Percentiles rank a stretch among this genome's conserved stretches.
Evolutionary conservation across 805 yeast genomes (phyloP).

Genomic region (Zygosaccharomyces rouxii): DNA sequence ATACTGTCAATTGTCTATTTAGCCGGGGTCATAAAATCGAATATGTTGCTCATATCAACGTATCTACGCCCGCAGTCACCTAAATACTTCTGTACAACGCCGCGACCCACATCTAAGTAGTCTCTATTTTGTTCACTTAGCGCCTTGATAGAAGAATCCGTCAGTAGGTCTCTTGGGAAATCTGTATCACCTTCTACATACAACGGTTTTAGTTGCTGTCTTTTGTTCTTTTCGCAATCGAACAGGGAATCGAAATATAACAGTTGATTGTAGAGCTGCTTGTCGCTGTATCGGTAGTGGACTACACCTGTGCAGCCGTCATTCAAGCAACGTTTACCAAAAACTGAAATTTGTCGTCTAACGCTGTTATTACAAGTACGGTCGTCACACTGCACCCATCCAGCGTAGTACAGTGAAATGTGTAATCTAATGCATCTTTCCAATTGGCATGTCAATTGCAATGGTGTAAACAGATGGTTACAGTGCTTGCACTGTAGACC

Average conservation of each 20-base stretch:
- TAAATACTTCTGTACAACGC: conserved; percentile 67
- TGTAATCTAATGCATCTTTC: conserved; percentile 67
- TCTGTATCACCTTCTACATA: conserved; percentile 36
- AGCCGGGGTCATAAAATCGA: conserved; percentile 47
- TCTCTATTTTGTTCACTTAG: conserved; percentile 75
- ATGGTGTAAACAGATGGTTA: conserved; percentile 43
- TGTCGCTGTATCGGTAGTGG: conserved; percentile 71
- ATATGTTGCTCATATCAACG: conserved; percentile 81
- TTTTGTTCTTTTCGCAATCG: conserved; percentile 74
- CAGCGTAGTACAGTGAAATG: conserved; percentile 76
- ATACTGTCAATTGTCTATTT: background rate
- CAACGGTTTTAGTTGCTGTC: conserved; percentile 50
- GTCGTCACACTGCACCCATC: conserved; percentile 83
- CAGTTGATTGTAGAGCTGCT: conserved; percentile 79
- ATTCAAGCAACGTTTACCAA: conserved; percentile 75
- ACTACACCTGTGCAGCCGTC: conserved; percentile 69
- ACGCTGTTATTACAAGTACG: conserved; percentile 62
- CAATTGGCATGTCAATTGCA: conserved; percentile 64
- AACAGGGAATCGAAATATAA: conserved; percentile 73
- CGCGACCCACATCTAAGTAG: conserved; percentile 48
- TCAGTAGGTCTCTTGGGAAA: conserved; percentile 33
- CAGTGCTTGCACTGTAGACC: conserved; percentile 74
- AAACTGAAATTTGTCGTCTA: conserved; percentile 84
- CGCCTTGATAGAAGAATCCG: conserved; percentile 58
- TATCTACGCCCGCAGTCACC: conserved; percentile 81